These are phyloP conservation scores for button mushroom (Agaricus bisporus) DNA, from an alignment of 768 basidiomycete species.

Conservation along the genomic window DNA sequence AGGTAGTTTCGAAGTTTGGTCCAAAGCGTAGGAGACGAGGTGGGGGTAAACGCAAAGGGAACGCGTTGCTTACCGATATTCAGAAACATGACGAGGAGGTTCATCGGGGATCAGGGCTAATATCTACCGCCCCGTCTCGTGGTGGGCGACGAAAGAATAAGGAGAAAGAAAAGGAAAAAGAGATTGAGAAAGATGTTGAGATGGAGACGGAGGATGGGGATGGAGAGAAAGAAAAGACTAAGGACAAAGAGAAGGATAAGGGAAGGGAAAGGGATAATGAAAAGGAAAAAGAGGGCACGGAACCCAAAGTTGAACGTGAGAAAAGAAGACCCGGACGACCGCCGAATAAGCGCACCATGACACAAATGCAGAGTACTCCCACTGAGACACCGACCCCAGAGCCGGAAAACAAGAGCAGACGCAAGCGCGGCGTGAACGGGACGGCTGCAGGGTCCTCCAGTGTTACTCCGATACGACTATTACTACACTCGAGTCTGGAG, in stretches of 20 bases:
- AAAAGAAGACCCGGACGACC: constrained; percentile 29
- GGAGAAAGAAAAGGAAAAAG: constrained; percentile 8
- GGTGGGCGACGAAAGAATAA: constrained; percentile 22
- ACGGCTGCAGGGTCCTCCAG: neutral
- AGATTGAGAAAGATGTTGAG: neutral
- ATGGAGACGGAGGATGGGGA: neutral
- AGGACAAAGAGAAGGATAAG: neutral
- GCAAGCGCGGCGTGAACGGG: constrained; percentile 8
- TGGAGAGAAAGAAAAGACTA: neutral
- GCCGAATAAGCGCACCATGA: constrained; percentile 21
- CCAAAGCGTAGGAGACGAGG: constrained; percentile 57
- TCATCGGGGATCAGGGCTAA: constrained; percentile 27
- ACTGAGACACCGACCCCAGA: constrained; percentile 66
- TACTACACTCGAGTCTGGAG: constrained; percentile 14
- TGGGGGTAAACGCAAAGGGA: constrained; percentile 72
- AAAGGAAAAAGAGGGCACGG: neutral
- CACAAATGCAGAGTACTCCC: constrained; percentile 36
- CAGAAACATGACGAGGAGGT: constrained; percentile 66
- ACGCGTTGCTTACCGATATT: constrained; percentile 77
- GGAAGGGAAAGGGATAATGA: neutral
- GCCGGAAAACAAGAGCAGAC: constrained; percentile 43
- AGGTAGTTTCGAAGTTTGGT: constrained; percentile 60
- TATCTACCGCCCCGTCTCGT: constrained; percentile 29
- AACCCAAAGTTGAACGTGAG: constrained; percentile 18
- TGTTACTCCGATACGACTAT: constrained; percentile 15